These are phyloP conservation scores for Collybia mongolica DNA, from an alignment of 768 basidiomycete species.

Conservation along the genomic window DNA sequence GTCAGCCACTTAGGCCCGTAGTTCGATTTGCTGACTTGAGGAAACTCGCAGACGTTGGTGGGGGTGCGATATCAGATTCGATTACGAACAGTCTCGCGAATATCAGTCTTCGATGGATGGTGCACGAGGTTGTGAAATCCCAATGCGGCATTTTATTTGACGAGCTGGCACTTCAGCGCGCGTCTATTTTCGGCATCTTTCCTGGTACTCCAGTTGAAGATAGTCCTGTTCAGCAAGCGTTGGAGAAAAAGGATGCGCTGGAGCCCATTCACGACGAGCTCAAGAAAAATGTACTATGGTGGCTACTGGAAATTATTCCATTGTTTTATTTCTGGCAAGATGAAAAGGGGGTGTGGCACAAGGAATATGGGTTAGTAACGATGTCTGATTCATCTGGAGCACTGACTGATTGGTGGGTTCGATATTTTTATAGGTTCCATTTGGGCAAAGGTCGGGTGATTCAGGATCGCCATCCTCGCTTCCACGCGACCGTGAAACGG, in stretches of 20 bases:
- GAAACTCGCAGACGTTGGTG: conserved; percentile 61
- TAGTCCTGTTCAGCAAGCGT: conserved; percentile 4
- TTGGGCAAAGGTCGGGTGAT: conserved; percentile 59
- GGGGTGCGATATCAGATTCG: conserved; percentile 51
- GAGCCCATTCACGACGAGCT: conserved; percentile 56
- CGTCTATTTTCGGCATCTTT: conserved; percentile 30
- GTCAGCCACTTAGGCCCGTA: conserved; percentile 17
- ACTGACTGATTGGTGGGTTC: neutral
- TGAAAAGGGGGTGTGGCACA: conserved; percentile 50
- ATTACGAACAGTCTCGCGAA: conserved; percentile 47
- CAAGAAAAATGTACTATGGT: conserved; percentile 48
- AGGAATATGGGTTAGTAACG: conserved; percentile 48
- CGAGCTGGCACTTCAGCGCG: conserved; percentile 39
- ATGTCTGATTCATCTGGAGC: neutral
- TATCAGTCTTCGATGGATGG: conserved; percentile 77
- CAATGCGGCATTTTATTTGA: conserved; percentile 65
- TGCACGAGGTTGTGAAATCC: conserved; percentile 58
- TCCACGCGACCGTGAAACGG: conserved; percentile 63
- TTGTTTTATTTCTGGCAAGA: conserved; percentile 57
- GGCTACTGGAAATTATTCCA: conserved; percentile 72
- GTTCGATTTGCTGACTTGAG: neutral
- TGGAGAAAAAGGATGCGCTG: conserved; percentile 38
- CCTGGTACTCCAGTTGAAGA: conserved; percentile 8
- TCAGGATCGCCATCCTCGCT: conserved; percentile 41
- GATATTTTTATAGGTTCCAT: conserved; percentile 37